These are phyloP conservation scores for Taphrina confusa DNA, from an alignment of 1,139 yeast species.

Conservation along the genomic window DNA sequence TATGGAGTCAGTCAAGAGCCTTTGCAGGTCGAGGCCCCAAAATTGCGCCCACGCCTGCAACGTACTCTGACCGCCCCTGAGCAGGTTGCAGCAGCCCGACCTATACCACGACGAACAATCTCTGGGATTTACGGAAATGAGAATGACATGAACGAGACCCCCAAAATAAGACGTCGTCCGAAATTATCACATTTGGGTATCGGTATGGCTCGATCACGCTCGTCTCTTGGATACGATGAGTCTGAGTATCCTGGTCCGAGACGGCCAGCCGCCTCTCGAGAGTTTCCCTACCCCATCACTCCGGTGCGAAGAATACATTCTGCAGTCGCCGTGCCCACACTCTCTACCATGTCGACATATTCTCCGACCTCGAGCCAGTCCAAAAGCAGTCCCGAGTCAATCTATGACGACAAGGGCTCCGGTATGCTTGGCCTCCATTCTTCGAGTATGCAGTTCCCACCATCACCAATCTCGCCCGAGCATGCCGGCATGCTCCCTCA, in stretches of 20 bases:
- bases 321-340: slow-evolving; percentile 8
- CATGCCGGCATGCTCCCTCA: neutral
- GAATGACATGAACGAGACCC: neutral
- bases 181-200: slow-evolving; percentile 11
- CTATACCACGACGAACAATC: slow-evolving; percentile 2
- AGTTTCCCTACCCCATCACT: slow-evolving; percentile 21
- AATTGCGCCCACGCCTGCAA: slow-evolving; percentile 5
- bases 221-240: slow-evolving; percentile 14
- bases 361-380: slow-evolving; percentile 8
- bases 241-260: neutral
- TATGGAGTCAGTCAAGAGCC: neutral
- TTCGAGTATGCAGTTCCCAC: slow-evolving; percentile 2
- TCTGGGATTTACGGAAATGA: neutral
- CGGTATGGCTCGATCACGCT: slow-evolving; percentile 11
- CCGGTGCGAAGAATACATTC: slow-evolving; percentile 18
- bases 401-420: neutral
- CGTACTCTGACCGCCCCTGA: slow-evolving; percentile 12
- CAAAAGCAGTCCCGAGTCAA: slow-evolving; percentile 1
- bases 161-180: slow-evolving; percentile 5
- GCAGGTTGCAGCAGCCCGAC: neutral
- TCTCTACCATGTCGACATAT: neutral
- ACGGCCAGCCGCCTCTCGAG: slow-evolving; percentile 1
- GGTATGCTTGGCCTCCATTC: neutral
- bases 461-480: slow-evolving; percentile 26
- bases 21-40: neutral